Base-by-base conservation (phyloP, 192 early-diverging fungal species). In the Coemansia sp. region DNA sequence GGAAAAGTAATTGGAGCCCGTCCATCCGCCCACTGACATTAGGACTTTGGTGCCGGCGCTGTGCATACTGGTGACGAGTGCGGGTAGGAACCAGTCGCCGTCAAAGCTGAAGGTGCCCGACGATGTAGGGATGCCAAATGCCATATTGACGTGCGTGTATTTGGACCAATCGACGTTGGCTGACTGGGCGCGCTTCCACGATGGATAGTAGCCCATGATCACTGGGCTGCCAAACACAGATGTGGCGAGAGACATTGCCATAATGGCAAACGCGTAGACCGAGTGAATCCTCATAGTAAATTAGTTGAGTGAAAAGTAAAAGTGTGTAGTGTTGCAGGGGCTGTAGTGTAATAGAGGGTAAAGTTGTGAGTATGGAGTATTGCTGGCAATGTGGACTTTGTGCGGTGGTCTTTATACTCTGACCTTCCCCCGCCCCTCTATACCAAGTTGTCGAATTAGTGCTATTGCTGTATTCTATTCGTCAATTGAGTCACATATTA, bases 61-160 rank as follows among this genome's bases (percentile, higher is more conserved):
- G 66, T 90, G 89, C 24, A 89, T 87, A n/a, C 71, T 70, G 0
- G 39, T 46, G 12, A 89, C 84, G 9, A 89, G 76, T 0, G 74
- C 49, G 22, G 82, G 63, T 15, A 88, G 71, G 12, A 78, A 80
- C 34, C 72, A 68, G 15, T 64, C 46, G 16, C 66, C 76, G 27
- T 74, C 71, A 39, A 74, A 86, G 9, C 57, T 65, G 5, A 87
- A 78, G 3, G 69, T 78, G 3, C 80, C 68, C 55, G 85, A 75
- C 15, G 61, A 52, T 10, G 47, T 58, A 13, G 88, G 77, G 18
- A 86, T 76, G 8, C 77, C 87, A 55, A 89, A 90, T 2, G 89
- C 88, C 58, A 91, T 88, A 63, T 93, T 89, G 66, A 93, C 71
- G 64, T 91, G 91, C 16, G 91, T 91, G 73, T 90, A 87, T 68